Percentiles rank a stretch among this genome's conserved stretches.
Conservation (phyloP, 345 rosid species). For the Murraya paniculata region DNA sequence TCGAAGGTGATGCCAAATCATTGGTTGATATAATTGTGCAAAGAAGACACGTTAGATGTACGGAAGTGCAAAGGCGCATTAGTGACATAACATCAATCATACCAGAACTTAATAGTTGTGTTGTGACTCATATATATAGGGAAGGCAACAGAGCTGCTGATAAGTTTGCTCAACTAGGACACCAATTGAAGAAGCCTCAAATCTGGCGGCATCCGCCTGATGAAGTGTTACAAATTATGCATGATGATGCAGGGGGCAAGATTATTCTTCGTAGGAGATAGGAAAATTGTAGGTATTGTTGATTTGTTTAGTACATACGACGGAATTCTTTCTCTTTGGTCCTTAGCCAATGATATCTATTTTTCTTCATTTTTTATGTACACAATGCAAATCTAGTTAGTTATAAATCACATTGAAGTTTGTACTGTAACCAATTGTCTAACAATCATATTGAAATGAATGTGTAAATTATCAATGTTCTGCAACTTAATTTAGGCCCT, state of each 20-base stretch:
- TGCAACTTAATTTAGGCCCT: not conserved
- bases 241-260: conserved; percentile 72
- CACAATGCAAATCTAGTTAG: not conserved
- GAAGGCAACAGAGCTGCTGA: conserved; percentile 84
- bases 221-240: conserved; percentile 50
- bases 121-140: conserved; percentile 53
- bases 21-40: conserved; percentile 53
- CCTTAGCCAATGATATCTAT: not conserved
- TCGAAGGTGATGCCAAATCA: conserved; percentile 75
- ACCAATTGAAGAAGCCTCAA: conserved; percentile 44
- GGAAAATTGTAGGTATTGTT: not conserved
- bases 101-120: conserved; percentile 50
- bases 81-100: conserved; percentile 49
- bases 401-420: not conserved
- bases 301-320: not conserved
- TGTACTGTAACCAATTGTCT: not conserved
- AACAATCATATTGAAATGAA: not conserved
- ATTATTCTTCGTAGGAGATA: conserved; percentile 47
- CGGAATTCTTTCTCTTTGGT: not conserved
- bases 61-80: conserved; percentile 39
- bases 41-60: conserved; percentile 48
- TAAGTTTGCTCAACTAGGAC: conserved; percentile 69
- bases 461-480: not conserved
- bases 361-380: not conserved
- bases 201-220: conserved; percentile 67